Conservation (phyloP, 2,329 filamentous ascomycete genomes). For the Microcyclospora pomicola region DNA sequence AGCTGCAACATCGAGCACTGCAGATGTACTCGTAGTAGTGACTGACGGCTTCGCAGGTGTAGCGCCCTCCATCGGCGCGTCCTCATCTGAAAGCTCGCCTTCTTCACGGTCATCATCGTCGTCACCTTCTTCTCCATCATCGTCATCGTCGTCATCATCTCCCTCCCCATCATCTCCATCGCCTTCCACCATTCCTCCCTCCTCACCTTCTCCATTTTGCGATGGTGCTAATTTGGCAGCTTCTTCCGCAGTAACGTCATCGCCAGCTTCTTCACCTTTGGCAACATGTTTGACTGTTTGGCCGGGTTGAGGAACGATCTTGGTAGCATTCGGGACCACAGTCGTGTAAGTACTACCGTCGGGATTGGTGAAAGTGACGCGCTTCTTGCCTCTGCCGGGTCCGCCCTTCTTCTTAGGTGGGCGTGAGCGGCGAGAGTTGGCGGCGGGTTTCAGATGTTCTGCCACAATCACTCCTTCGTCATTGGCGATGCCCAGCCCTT, state of each 20-base stretch:
- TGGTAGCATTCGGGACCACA: slow-evolving; percentile 23
- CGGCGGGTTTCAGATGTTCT: slow-evolving; percentile 16
- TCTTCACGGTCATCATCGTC: slow-evolving; percentile 31
- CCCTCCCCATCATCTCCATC: slow-evolving; percentile 34
- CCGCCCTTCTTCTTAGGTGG: slow-evolving; percentile 65
- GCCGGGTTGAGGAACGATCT: slow-evolving; percentile 22
- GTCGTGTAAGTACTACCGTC: slow-evolving; percentile 29
- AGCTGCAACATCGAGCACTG: no score
- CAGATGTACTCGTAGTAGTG: no score
- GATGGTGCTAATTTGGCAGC: slow-evolving; percentile 33
- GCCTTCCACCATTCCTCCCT: slow-evolving; percentile 31
- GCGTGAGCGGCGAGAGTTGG: slow-evolving; percentile 45
- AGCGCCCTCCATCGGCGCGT: slow-evolving; percentile 11
- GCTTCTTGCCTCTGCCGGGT: slow-evolving; percentile 67
- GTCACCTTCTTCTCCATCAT: slow-evolving; percentile 31
- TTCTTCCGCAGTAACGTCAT: slow-evolving; percentile 25
- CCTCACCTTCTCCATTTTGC: slow-evolving; percentile 29
- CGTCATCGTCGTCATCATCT: slow-evolving; percentile 38
- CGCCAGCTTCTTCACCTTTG: slow-evolving; percentile 21
- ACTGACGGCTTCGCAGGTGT: not conserved
- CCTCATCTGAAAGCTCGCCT: slow-evolving; percentile 21
- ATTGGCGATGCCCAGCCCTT: slow-evolving; percentile 47
- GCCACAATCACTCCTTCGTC: slow-evolving; percentile 46
- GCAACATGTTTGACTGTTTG: slow-evolving; percentile 23
- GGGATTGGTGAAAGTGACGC: slow-evolving; percentile 42